Conservation (phyloP, 257 asterid species). For the Rhazya stricta region DNA sequence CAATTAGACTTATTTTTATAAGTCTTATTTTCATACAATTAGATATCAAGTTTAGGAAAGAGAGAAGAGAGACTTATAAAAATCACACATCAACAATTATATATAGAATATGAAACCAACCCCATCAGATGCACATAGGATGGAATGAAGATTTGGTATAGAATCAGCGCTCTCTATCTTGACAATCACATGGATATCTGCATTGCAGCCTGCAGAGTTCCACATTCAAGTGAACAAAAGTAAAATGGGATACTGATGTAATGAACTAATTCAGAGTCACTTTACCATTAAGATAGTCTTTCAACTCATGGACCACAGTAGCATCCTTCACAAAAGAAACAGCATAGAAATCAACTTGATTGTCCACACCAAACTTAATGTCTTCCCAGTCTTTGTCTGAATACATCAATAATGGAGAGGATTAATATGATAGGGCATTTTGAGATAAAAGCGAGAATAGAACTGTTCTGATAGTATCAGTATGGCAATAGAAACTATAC, state of each 20-base stretch:
- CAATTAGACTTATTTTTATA: no score
- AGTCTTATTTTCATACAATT: neutral
- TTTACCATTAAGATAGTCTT: slow-evolving; percentile 76
- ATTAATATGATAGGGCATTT: neutral
- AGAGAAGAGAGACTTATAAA: neutral
- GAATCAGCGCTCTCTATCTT: slow-evolving; percentile 99
- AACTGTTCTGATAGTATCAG: slow-evolving; percentile 5
- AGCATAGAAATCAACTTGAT: slow-evolving; percentile 92
- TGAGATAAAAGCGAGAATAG: slow-evolving; percentile 3
- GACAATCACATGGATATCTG: slow-evolving; percentile 79
- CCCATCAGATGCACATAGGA: slow-evolving; percentile 93
- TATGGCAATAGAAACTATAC: slow-evolving; percentile 5
- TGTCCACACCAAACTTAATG: slow-evolving; percentile 95
- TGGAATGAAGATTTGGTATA: slow-evolving; percentile 85
- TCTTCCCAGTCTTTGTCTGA: slow-evolving; percentile 98
- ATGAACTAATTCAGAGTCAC: slow-evolving; percentile 13
- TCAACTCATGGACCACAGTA: slow-evolving; percentile 79
- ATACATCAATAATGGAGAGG: slow-evolving; percentile 9
- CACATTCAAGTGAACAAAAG: slow-evolving; percentile 15
- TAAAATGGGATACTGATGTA: slow-evolving; percentile 8
- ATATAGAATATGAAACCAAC: slow-evolving; percentile 38
- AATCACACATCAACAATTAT: neutral
- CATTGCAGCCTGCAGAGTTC: slow-evolving; percentile 57
- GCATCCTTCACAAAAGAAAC: slow-evolving; percentile 99
- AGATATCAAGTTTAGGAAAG: neutral